phyloP scores from a whole-genome alignment of 768 basidiomycete genomes.

The Crepidotus variabilis region DNA sequence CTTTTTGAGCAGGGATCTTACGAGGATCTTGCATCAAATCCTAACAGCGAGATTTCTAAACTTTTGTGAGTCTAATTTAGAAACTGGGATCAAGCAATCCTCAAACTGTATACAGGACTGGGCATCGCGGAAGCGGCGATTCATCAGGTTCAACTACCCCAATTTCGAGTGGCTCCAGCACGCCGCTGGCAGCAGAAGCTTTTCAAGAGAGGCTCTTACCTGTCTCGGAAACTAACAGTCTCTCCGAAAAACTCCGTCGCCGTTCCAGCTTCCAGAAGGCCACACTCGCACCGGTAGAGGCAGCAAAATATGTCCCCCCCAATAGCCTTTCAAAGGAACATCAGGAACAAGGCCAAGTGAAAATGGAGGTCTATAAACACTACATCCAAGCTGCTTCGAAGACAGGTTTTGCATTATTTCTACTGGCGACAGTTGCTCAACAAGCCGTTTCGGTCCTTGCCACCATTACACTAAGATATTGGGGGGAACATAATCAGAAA shows the following conservation, averaged over 20 bases:
- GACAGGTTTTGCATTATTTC: conserved; percentile 61
- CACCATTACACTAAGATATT: conserved; percentile 68
- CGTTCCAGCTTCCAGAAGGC: conserved; percentile 59
- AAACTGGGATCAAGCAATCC: background rate
- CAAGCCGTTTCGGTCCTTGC: conserved; percentile 61
- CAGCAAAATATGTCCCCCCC: conserved; percentile 29
- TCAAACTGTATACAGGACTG: conserved; percentile 26
- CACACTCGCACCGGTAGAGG: conserved; percentile 37
- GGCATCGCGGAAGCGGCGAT: conserved; percentile 39
- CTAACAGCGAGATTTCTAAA: conserved; percentile 65
- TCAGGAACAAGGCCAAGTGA: conserved; percentile 78
- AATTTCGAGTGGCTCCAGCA: conserved; percentile 33
- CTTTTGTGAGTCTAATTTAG: conserved; percentile 55
- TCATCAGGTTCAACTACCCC: conserved; percentile 54
- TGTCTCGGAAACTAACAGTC: conserved; percentile 22
- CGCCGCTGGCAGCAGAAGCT: conserved; percentile 25
- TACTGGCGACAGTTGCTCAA: conserved; percentile 48
- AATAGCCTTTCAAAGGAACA: conserved; percentile 64
- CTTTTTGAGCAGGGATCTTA: conserved; percentile 76
- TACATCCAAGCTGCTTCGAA: conserved; percentile 82
- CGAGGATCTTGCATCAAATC: conserved; percentile 50
- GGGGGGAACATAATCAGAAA: conserved; percentile 76
- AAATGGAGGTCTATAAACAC: conserved; percentile 65
- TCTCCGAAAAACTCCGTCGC: conserved; percentile 55
- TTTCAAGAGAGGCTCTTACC: conserved; percentile 12